Evolutionary conservation across 768 basidiomycete species (phyloP).

Genomic region (Russula emetica): DNA sequence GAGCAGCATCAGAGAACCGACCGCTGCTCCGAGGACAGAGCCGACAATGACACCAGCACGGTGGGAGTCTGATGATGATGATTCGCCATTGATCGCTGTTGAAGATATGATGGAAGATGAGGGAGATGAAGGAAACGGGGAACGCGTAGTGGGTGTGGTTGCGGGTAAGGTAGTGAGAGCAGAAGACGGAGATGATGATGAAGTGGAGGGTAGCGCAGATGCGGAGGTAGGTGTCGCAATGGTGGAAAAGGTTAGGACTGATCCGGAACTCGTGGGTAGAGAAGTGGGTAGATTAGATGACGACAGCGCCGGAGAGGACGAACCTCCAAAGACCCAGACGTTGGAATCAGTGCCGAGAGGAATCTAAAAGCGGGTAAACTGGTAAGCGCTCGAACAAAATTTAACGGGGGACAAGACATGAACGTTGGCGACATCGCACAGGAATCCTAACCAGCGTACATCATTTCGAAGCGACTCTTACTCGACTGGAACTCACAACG

Average conservation of each 20-base stretch:
- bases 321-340: constrained; percentile 70
- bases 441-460: neutral
- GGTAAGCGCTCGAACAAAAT: constrained; percentile 2
- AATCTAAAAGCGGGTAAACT: constrained; percentile 45
- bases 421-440: neutral
- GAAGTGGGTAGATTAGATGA: constrained; percentile 32
- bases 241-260: constrained; percentile 30
- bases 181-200: constrained; percentile 2
- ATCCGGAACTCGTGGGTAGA: constrained; percentile 27
- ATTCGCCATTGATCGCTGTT: neutral
- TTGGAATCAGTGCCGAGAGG: constrained; percentile 54
- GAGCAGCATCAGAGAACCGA: constrained; percentile 25
- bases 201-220: constrained; percentile 12
- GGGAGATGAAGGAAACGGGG: neutral
- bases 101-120: constrained; percentile 4
- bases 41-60: constrained; percentile 22
- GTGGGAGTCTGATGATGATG: constrained; percentile 6
- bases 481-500: neutral
- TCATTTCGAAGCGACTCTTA: neutral
- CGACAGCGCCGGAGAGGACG: constrained; percentile 50
- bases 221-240: constrained; percentile 23
- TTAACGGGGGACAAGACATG: neutral
- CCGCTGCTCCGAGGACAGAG: constrained; percentile 23
- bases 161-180: constrained; percentile 6
- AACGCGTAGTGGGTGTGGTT: neutral